These are phyloP conservation scores for Syncephalis fuscata DNA, from an alignment of 371 early-diverging fungal genomes.

Conservation along the genomic window DNA sequence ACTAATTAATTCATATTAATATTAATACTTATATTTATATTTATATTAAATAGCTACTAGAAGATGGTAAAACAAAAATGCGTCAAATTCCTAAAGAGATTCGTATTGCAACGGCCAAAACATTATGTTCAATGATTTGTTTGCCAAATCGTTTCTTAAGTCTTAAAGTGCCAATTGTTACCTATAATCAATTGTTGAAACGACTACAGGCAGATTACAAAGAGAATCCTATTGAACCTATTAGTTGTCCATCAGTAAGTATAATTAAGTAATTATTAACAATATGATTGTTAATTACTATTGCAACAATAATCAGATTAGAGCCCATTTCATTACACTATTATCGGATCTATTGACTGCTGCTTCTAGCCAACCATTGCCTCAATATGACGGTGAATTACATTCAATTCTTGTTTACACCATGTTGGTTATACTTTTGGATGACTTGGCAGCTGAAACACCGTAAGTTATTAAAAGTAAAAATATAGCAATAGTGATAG, in stretches of 20 bases:
- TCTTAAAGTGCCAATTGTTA: conserved; percentile 3
- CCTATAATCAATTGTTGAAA: conserved; percentile 3
- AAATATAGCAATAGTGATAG: too few species aligned
- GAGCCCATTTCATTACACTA: not conserved
- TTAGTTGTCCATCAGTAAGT: conserved; percentile 2
- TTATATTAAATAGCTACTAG: too few species aligned
- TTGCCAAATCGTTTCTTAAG: conserved; percentile 1
- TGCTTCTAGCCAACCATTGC: not conserved
- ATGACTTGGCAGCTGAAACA: too few species aligned
- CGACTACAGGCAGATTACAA: too few species aligned
- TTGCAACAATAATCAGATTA: not conserved
- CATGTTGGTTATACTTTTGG: too few species aligned
- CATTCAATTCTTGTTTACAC: too few species aligned
- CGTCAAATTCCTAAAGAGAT: conserved; percentile 3
- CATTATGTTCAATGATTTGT: conserved; percentile 7
- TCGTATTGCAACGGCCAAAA: conserved; percentile 3
- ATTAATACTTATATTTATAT: too few species aligned
- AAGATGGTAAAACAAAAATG: not conserved
- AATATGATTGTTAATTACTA: not conserved
- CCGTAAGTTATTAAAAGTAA: too few species aligned
- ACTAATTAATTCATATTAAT: too few species aligned
- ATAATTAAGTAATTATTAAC: not conserved
- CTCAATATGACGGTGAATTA: not conserved
- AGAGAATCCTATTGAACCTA: not conserved
- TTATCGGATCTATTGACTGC: not conserved